Base-by-base conservation (phyloP, 2,329 filamentous ascomycete genomes). In the Lachnellula cervina region DNA sequence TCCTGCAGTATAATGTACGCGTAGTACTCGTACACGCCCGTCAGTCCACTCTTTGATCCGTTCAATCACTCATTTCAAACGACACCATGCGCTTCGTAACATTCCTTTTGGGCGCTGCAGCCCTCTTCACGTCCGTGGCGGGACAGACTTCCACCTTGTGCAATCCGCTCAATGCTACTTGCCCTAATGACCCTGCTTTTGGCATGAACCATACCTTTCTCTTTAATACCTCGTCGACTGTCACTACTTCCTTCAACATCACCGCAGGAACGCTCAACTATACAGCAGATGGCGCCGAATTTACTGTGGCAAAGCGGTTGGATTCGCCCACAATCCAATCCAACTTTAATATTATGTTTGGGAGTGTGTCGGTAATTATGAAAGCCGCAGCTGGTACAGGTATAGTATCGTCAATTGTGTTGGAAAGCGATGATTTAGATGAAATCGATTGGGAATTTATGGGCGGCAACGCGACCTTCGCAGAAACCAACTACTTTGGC, bases 271-370 rank as follows among this genome's bases (percentile, higher is more conserved):
- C 72, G 8, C 77, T 93, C 54, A 74, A 75, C 14, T 91, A 86
- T 69, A 78, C 79, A 55, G 69, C 77, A 46, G 74, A 74, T n/a
- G 89, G 88, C 38, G 87, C 88, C 45, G 75, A 80, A 54, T 92
- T 95, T 74, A 87, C 80, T 51, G 85, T 96, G 72, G 74, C 71
- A 54, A 79, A 86, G 69, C 79, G 83, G 61, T 83, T 86, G 60
- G 83, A 95, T 65, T 88, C 90, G 0, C 89, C 90, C 1, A 95
- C 90, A 1, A 81, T 96, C 59, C 81, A 85, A 61, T 85, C 88
- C 47, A 83, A 84, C 64, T 93, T 91, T 70, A 82, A 90, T 74
- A 87, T 95, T 71, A 90, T 94, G 76, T 92, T 88, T 63, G 90
- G 90, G 54, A 83, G 86, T 59, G 83, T 89, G 54, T 88, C 92